These are phyloP conservation scores for Inga oerstediana DNA, from an alignment of 306 rosid species.

Conservation along the genomic window DNA sequence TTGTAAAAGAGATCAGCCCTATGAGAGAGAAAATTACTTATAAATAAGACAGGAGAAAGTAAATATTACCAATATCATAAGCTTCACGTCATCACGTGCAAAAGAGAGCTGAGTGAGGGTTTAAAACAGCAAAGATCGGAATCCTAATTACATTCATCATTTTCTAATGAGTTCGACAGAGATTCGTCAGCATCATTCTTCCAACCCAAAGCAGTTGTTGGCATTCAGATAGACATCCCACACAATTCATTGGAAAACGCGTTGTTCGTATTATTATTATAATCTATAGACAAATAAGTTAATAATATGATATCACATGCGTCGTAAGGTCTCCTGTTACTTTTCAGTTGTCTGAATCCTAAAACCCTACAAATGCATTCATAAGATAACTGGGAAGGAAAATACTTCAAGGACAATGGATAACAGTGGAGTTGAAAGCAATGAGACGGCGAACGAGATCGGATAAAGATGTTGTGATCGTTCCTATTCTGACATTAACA, in stretches of 20 bases:
- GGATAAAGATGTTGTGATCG: neutral
- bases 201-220: neutral
- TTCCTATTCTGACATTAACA: neutral
- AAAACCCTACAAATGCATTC: neutral
- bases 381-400: neutral
- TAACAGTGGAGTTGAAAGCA: neutral
- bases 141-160: constrained; percentile 29
- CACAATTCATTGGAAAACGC: neutral
- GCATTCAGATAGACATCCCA: neutral
- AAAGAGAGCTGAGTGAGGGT: neutral
- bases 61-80: neutral
- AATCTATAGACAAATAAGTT: neutral
- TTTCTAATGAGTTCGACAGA: constrained; percentile 14
- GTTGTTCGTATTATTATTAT: neutral
- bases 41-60: too few relatives aligned
- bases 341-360: neutral
- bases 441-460: neutral
- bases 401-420: neutral
- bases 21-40: too few relatives aligned
- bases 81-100: neutral
- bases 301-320: neutral
- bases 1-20: too few relatives aligned
- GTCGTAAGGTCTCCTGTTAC: neutral
- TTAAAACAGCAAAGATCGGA: neutral
- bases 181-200: neutral